phyloP scores from a whole-genome alignment of 306 rosid species.

The Cicer bijugum region DNA sequence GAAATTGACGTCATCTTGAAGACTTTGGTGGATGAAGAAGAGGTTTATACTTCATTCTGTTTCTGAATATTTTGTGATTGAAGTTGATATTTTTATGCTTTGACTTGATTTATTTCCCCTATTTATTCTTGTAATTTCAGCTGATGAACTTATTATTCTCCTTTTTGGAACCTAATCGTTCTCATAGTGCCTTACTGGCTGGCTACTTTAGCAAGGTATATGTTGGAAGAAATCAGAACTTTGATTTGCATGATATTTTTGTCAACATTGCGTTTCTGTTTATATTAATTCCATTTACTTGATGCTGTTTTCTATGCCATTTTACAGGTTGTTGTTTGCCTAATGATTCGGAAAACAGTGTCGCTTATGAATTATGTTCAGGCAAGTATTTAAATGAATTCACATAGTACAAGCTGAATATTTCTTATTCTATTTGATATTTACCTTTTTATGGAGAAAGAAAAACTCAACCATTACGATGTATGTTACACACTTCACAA shows the following conservation, averaged over 20 bases:
- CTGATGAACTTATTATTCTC: constrained; percentile 94
- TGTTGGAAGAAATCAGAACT: constrained; percentile 36
- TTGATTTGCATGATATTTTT: constrained; percentile 34
- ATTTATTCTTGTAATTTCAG: constrained; percentile 54
- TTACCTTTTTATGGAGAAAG: constrained; percentile 1
- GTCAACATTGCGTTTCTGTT: constrained; percentile 17
- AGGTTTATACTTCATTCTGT: constrained; percentile 59
- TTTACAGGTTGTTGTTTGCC: constrained; percentile 86
- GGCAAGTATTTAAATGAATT: constrained; percentile 53
- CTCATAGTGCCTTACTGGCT: constrained; percentile 80
- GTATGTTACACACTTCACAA: constrained; percentile 27
- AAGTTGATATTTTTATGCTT: constrained; percentile 20
- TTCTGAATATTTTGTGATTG: constrained; percentile 26
- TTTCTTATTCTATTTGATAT: constrained; percentile 35
- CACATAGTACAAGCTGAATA: neutral
- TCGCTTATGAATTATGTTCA: constrained; percentile 96
- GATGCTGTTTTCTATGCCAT: constrained; percentile 32
- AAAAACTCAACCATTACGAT: constrained; percentile 1
- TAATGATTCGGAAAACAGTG: constrained; percentile 92
- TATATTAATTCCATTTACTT: constrained; percentile 20
- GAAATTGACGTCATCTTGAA: constrained; percentile 98
- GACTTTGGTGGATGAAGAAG: constrained; percentile 97
- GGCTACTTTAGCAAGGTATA: constrained; percentile 97
- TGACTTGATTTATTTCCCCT: constrained; percentile 38
- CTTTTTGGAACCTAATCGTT: constrained; percentile 85